phyloP scores from a whole-genome alignment of 768 basidiomycete species.

The Mycena pura region DNA sequence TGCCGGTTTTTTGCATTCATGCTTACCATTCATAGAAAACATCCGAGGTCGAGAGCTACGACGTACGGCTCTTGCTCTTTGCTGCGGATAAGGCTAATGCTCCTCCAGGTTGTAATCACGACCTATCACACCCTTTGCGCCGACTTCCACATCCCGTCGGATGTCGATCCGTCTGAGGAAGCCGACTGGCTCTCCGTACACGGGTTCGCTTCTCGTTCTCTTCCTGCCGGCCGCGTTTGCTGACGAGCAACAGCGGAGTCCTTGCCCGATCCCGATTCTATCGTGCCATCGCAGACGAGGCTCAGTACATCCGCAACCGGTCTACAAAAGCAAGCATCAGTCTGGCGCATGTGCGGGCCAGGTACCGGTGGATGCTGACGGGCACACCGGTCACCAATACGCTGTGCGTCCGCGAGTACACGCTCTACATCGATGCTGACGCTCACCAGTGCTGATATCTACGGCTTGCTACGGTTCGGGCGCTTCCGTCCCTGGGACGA shows the following conservation, averaged over 20 bases:
- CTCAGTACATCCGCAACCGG: slow-evolving; percentile 78
- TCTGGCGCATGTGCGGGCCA: slow-evolving; percentile 64
- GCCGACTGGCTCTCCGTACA: slow-evolving; percentile 53
- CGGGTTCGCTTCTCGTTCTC: slow-evolving; percentile 46
- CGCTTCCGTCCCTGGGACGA: slow-evolving; percentile 75
- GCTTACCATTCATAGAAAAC: slow-evolving; percentile 39
- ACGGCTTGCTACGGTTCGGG: slow-evolving; percentile 74
- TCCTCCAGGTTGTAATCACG: slow-evolving; percentile 68
- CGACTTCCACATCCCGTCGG: slow-evolving; percentile 62
- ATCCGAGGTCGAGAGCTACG: slow-evolving; percentile 56
- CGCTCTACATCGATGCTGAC: background rate
- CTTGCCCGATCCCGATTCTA: slow-evolving; percentile 69
- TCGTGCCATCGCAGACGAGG: slow-evolving; percentile 79
- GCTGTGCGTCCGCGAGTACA: slow-evolving; percentile 45
- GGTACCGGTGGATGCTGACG: slow-evolving; percentile 81
- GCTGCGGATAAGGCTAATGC: slow-evolving; percentile 1
- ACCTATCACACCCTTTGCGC: slow-evolving; percentile 75
- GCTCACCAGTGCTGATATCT: slow-evolving; percentile 64
- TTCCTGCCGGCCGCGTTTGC: background rate
- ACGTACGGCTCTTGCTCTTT: slow-evolving; percentile 43
- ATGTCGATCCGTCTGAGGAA: slow-evolving; percentile 54
- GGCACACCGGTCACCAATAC: slow-evolving; percentile 80
- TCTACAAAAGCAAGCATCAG: slow-evolving; percentile 64
- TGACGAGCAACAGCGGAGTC: slow-evolving; percentile 52
- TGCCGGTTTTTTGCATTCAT: background rate